Conservation (phyloP, 169 alveolate genomes). For the Plasmodium ovale region DNA sequence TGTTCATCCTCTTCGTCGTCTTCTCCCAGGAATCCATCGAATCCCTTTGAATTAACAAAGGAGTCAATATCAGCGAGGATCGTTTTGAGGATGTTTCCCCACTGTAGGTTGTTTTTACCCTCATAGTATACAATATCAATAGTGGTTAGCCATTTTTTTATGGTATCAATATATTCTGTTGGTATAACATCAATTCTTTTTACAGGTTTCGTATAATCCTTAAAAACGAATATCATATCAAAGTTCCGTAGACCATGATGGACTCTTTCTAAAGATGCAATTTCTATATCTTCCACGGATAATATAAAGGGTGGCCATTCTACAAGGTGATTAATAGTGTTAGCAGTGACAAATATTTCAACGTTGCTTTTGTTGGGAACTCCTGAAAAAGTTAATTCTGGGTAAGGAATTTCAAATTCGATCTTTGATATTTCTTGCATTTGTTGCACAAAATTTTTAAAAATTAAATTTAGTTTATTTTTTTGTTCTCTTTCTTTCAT, state of each 20-base stretch:
- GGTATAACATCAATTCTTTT: slow-evolving; percentile 95
- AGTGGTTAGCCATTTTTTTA: slow-evolving; percentile 94
- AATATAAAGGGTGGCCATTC: slow-evolving; percentile 98
- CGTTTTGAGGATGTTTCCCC: slow-evolving; percentile 91
- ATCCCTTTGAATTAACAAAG: slow-evolving; percentile 89
- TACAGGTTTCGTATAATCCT: slow-evolving; percentile 94
- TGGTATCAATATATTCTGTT: slow-evolving; percentile 93
- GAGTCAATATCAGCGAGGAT: slow-evolving; percentile 89
- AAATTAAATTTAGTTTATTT: slow-evolving; percentile 92
- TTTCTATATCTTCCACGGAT: slow-evolving; percentile 95
- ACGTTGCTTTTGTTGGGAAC: slow-evolving; percentile 96
- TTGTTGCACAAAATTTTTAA: slow-evolving; percentile 90
- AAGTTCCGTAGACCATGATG: slow-evolving; percentile 96
- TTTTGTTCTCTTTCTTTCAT: slow-evolving; percentile 95
- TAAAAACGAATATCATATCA: slow-evolving; percentile 96
- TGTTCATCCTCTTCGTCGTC: slow-evolving; percentile 89
- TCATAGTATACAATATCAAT: slow-evolving; percentile 92
- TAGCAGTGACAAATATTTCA: slow-evolving; percentile 95
- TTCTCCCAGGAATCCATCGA: slow-evolving; percentile 91
- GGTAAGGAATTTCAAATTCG: slow-evolving; percentile 84
- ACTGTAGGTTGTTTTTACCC: slow-evolving; percentile 92
- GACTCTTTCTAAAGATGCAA: slow-evolving; percentile 97
- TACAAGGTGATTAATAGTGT: slow-evolving; percentile 94
- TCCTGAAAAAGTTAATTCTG: slow-evolving; percentile 95
- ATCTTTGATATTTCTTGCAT: slow-evolving; percentile 80